phyloP scores from a whole-genome alignment of 1,284 basidiomycete genomes.

The Pseudozyma hubeiensis region DNA sequence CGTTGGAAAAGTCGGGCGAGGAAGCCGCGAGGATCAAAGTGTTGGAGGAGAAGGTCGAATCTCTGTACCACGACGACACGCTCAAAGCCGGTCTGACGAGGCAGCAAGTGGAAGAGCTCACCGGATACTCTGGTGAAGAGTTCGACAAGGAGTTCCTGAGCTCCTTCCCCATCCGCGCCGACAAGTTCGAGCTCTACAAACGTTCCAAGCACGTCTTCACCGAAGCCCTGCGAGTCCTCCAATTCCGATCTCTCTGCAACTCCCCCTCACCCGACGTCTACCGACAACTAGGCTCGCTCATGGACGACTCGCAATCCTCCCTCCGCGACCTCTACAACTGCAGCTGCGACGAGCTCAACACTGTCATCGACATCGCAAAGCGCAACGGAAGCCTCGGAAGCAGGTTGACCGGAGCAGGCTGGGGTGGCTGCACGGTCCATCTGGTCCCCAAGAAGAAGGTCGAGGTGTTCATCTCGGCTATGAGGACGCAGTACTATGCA shows the following conservation, averaged over 20 bases:
- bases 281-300: conserved; percentile 53
- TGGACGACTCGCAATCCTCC: conserved; percentile 62
- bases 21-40: conserved; percentile 58
- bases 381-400: conserved; percentile 59
- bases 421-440: conserved; percentile 66
- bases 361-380: conserved; percentile 60
- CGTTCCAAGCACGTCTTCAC: conserved; percentile 64
- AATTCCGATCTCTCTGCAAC: conserved; percentile 54
- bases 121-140: conserved; percentile 47
- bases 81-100: conserved; percentile 39
- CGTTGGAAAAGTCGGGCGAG: conserved; percentile 46
- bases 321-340: conserved; percentile 59
- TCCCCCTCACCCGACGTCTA: conserved; percentile 32
- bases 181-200: conserved; percentile 54
- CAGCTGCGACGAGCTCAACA: conserved; percentile 61
- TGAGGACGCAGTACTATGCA: conserved; percentile 53
- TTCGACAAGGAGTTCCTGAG: conserved; percentile 61
- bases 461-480: conserved; percentile 45
- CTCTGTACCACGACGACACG: conserved; percentile 7
- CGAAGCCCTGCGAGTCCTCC: conserved; percentile 60
- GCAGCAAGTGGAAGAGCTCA: conserved; percentile 52
- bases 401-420: conserved; percentile 65
- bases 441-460: conserved; percentile 62
- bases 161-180: conserved; percentile 61
- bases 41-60: conserved; percentile 44